Percentiles rank a stretch among this genome's conserved stretches.
These are phyloP conservation scores for Hanseniaspora vineae DNA, from an alignment of 805 yeast genomes.

Conservation along the genomic window DNA sequence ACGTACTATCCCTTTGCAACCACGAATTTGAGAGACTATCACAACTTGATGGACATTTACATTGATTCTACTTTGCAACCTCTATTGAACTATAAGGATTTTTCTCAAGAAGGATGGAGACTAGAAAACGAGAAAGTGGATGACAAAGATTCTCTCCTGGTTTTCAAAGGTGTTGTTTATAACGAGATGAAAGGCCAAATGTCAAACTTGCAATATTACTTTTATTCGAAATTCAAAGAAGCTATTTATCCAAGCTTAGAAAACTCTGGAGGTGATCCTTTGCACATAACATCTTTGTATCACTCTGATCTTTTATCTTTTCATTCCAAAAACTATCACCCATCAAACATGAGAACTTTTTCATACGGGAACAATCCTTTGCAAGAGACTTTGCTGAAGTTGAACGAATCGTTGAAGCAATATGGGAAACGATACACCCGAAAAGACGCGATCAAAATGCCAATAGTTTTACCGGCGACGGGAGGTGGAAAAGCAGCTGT, in stretches of 20 bases:
- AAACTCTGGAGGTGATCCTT: slow-evolving; percentile 93
- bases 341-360: slow-evolving; percentile 76
- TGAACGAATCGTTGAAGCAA: slow-evolving; percentile 35
- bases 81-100: slow-evolving; percentile 62
- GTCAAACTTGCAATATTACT: slow-evolving; percentile 76
- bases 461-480: not conserved
- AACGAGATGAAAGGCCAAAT: slow-evolving; percentile 98
- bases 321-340: slow-evolving; percentile 70
- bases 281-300: slow-evolving; percentile 54
- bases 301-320: slow-evolving; percentile 70
- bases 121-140: slow-evolving; percentile 55
- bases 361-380: slow-evolving; percentile 77
- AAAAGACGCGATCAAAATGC: slow-evolving; percentile 4
- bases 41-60: slow-evolving; percentile 76
- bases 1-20: slow-evolving; percentile 95
- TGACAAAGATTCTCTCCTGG: slow-evolving; percentile 47
- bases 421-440: slow-evolving; percentile 42
- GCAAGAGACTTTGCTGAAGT: slow-evolving; percentile 40
- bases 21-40: slow-evolving; percentile 70
- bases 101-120: slow-evolving; percentile 96
- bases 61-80: slow-evolving; percentile 82
- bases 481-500: slow-evolving; percentile 12
- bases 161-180: slow-evolving; percentile 90
- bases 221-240: slow-evolving; percentile 74
- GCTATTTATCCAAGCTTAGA: slow-evolving; percentile 72